These are phyloP conservation scores for Xylariaceae sp. DNA, from an alignment of 2,329 filamentous ascomycete species.

Conservation along the genomic window DNA sequence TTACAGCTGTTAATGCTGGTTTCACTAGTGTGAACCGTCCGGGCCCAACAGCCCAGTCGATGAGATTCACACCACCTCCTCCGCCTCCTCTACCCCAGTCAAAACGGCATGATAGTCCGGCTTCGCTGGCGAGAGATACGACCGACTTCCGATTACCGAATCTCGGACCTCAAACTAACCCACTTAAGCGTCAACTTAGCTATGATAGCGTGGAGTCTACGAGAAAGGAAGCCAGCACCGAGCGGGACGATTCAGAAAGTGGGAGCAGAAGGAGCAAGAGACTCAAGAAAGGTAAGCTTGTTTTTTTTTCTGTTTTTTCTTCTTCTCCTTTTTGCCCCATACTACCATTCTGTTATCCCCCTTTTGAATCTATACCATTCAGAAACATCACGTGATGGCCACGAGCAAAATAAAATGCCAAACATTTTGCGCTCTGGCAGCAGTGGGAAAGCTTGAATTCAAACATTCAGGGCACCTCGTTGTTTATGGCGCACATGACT, in stretches of 20 bases:
- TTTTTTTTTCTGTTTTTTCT: background rate
- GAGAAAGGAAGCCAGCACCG: constrained; percentile 43
- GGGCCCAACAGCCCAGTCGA: constrained; percentile 39
- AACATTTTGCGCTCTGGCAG: background rate
- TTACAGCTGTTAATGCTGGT: constrained; percentile 67
- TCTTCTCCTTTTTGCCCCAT: background rate
- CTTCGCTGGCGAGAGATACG: constrained; percentile 58
- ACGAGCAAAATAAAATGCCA: background rate
- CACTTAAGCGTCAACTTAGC: constrained; percentile 73
- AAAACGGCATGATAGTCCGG: constrained; percentile 57
- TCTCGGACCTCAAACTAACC: constrained; percentile 47
- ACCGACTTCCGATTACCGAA: constrained; percentile 57
- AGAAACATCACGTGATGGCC: background rate
- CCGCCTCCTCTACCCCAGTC: constrained; percentile 35
- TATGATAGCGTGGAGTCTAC: constrained; percentile 47
- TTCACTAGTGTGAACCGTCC: constrained; percentile 63
- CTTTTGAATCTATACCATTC: background rate
- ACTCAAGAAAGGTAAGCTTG: constrained; percentile 70
- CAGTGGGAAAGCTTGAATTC: too few species aligned
- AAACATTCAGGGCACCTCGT: too few species aligned
- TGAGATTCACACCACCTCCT: constrained; percentile 49
- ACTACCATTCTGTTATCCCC: background rate
- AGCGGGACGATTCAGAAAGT: constrained; percentile 56
- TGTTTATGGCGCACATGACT: background rate
- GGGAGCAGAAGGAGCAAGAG: constrained; percentile 84